Percentiles rank a stretch among this genome's conserved stretches.
Evolutionary conservation across 2,329 filamentous ascomycete genomes (phyloP).

Genomic region (Cryphonectria parasitica): DNA sequence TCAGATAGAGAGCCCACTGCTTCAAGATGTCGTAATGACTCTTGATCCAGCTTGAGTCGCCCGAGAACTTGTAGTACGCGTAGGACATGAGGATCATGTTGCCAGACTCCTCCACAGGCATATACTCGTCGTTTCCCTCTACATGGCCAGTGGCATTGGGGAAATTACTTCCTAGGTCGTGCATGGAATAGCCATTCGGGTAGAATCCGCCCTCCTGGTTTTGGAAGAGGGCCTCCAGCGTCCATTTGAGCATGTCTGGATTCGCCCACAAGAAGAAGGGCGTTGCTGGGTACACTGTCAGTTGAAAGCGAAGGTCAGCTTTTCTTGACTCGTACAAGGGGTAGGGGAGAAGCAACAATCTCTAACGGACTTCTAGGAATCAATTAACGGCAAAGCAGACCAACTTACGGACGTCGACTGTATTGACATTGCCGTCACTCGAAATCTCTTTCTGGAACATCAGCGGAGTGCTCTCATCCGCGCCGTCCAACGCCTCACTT

Average conservation of each 20-base stretch:
- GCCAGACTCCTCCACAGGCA: slow-evolving; percentile 74
- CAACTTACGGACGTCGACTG: slow-evolving; percentile 70
- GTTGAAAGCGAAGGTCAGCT: neutral
- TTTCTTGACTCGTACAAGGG: neutral
- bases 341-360: neutral
- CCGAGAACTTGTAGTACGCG: slow-evolving; percentile 19
- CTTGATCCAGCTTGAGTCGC: slow-evolving; percentile 38
- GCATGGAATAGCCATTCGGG: slow-evolving; percentile 78
- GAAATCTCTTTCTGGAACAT: slow-evolving; percentile 85
- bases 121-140: slow-evolving; percentile 70
- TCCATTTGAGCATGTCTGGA: slow-evolving; percentile 75
- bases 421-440: slow-evolving; percentile 81
- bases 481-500: slow-evolving; percentile 2
- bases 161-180: slow-evolving; percentile 72
- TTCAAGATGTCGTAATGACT: slow-evolving; percentile 66
- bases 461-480: slow-evolving; percentile 58
- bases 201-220: slow-evolving; percentile 81
- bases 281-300: slow-evolving; percentile 71
- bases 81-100: slow-evolving; percentile 72
- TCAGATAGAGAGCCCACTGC: slow-evolving; percentile 72
- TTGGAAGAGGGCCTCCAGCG: slow-evolving; percentile 78
- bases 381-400: neutral
- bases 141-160: slow-evolving; percentile 73
- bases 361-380: too few relatives aligned
- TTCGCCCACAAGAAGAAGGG: slow-evolving; percentile 86